Percentiles rank a stretch among this genome's conserved stretches.
phyloP scores from a whole-genome alignment of 2,329 filamentous ascomycete genomes.

The Pyrenochaeta sp. region DNA sequence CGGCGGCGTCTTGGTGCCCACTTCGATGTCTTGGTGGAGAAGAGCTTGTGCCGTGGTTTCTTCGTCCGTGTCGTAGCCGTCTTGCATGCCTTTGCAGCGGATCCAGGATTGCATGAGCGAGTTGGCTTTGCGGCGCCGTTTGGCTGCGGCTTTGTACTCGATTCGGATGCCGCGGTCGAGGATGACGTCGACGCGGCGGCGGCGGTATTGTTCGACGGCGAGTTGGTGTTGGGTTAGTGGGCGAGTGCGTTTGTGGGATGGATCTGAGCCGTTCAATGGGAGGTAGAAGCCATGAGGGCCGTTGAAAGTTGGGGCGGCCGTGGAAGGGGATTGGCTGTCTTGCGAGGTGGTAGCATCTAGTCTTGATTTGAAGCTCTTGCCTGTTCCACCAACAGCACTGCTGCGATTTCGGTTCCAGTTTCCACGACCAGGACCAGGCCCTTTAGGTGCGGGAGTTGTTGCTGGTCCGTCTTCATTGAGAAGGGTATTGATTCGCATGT shows the following conservation, averaged over 20 bases:
- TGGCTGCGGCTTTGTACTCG: conserved; percentile 69
- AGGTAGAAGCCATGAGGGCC: conserved; percentile 61
- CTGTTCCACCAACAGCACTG: conserved; percentile 15
- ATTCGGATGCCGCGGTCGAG: conserved; percentile 76
- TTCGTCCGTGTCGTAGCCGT: conserved; percentile 58
- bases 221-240: conserved; percentile 83
- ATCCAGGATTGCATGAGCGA: conserved; percentile 71
- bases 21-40: conserved; percentile 49
- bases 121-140: conserved; percentile 69
- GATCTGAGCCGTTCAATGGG: conserved; percentile 58
- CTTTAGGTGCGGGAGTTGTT: conserved; percentile 48
- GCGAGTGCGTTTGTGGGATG: conserved; percentile 64
- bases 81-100: conserved; percentile 61
- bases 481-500: conserved; percentile 58
- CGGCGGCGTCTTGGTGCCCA: conserved; percentile 38
- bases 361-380: conserved; percentile 45
- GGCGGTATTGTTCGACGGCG: conserved; percentile 79
- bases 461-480: conserved; percentile 53
- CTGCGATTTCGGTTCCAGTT: conserved; percentile 56
- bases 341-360: conserved; percentile 39
- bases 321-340: conserved; percentile 43
- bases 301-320: conserved; percentile 52
- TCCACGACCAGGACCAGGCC: conserved; percentile 58
- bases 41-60: conserved; percentile 31
- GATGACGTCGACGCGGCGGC: conserved; percentile 81